phyloP scores from a whole-genome alignment of 2,329 filamentous ascomycete genomes.

The Neurospora sp. region DNA sequence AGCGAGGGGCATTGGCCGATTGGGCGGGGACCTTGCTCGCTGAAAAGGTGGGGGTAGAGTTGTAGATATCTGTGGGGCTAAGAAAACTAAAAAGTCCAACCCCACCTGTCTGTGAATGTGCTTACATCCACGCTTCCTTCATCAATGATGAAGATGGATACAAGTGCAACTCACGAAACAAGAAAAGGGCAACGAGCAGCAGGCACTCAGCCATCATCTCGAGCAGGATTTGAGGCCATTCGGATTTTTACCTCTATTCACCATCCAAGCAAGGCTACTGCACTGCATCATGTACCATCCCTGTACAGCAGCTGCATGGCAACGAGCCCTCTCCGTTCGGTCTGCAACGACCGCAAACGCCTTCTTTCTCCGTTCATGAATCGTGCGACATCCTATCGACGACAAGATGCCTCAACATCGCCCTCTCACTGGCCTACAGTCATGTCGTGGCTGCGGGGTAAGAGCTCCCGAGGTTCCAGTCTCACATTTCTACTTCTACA shows the following conservation, averaged over 20 bases:
- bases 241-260: neutral
- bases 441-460: neutral
- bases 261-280: neutral
- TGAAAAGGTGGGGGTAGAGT: neutral
- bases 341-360: neutral
- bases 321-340: neutral
- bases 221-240: neutral
- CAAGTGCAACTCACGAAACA: neutral
- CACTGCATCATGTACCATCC: neutral
- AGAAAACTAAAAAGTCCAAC: neutral
- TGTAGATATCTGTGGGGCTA: neutral
- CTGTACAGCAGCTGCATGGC: constrained; percentile 2
- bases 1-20: neutral
- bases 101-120: neutral
- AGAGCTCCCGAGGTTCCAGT: neutral
- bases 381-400: neutral
- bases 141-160: neutral
- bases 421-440: neutral
- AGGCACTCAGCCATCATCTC: neutral
- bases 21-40: neutral
- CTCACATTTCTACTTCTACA: neutral
- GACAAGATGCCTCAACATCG: neutral
- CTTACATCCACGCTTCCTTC: neutral
- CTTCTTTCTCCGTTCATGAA: neutral
- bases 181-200: neutral